Base-by-base conservation (phyloP, 2,329 filamentous ascomycete species). In the Nigrospora sphaerica region DNA sequence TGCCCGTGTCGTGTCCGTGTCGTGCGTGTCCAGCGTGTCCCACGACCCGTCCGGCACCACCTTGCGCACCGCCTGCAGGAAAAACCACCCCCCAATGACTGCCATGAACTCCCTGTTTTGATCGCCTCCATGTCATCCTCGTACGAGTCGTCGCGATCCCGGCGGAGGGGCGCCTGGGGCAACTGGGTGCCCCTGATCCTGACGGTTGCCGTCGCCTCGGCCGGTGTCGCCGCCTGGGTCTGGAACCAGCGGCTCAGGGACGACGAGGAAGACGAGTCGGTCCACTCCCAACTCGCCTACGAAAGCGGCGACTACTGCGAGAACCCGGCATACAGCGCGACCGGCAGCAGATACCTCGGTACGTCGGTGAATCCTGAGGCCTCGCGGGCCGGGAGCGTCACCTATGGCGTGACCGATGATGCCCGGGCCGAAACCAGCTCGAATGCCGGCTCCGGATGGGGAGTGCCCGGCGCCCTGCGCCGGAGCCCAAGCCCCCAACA, bases 141-240 rank as follows among this genome's bases (percentile, higher is more conserved):
- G 52, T 81, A 83, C 76, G 80, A 86, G 71, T 71, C 76, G 59
- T 80, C 80, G 57, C 73, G 77, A 64, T 75, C 76, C 71, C 74
- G 66, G 63, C 63, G 79, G 68, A 73, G 77, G 65, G 73, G 77
- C 62, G 77, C 81, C 55, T 80, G 88, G 69, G 80, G 84, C 60
- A 92, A 95, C 70, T 96, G 91, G 88, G 80, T 95, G 49, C 92
- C 92, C 52, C 77, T 97, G 47, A 85, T 83, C 54, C 69, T 95
- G 53, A 96, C 91, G 42, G 82, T 95, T 48, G 91, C 89, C 40
- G 81, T 95, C 56, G 92, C 92, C 50, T 89, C 91, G 18, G 83
- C 87, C 46, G 90, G 91, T 32, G 70, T 95, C 41, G 91, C 85
- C 44, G 89, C 89, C 47, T 97, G 92, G 92, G 81, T 91, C 50